Evolutionary conservation across 2,329 filamentous ascomycete species (phyloP), one percentile per base, ranked within the genome.

Genomic region (Colletotrichum magnum): DNA sequence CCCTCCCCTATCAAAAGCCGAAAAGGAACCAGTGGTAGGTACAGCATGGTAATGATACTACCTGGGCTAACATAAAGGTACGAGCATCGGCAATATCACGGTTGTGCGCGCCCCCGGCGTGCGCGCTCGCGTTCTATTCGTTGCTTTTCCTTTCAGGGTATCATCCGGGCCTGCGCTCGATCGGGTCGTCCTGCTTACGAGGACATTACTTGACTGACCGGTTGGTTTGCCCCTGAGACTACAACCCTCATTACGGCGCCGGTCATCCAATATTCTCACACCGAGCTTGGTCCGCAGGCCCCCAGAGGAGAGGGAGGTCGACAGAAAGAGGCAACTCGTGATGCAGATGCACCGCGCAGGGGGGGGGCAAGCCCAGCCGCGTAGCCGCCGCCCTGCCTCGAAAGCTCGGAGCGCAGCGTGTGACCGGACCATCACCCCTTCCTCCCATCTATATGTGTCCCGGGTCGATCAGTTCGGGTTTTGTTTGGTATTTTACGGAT

Each of bases 391-490:
- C 41, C 51, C 24, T 60, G 18, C 15, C 36, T 21, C 26, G 47
- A 36, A 13, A 69, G 61, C 61, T 69, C 61, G 66, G 66, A 52
- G 66, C 66, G 47, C 66, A 32, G 54, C 45, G 51, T 66, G 32
- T 36, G 32, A 36, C 32, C 32, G 32, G 61, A 57, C 41, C 24
- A 54, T 54, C 61, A 18, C 47, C 45, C 45, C 45, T 47, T 16
- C 16, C 16, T 47, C 18, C 15, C 15, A 16, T 47, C 43, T 18
- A n/a, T 15, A 47, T 18, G 18, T 24, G 47, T 41, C 28, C 56
- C 41, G 61, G 32, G 54, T 51, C 50, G 66, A 59, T 65, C 66
- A 32, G 48, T 45, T 57, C 58, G 48, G 26, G 28, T 41, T 36
- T 36, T 36, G 56, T 56, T 51, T 59, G 66, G 61, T 39, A 32